A percentile compares a stretch with the other conserved stretches of the same genome.
Evolutionary conservation across 2,329 filamentous ascomycete species (phyloP).

Genomic region (Neonectria hederae): DNA sequence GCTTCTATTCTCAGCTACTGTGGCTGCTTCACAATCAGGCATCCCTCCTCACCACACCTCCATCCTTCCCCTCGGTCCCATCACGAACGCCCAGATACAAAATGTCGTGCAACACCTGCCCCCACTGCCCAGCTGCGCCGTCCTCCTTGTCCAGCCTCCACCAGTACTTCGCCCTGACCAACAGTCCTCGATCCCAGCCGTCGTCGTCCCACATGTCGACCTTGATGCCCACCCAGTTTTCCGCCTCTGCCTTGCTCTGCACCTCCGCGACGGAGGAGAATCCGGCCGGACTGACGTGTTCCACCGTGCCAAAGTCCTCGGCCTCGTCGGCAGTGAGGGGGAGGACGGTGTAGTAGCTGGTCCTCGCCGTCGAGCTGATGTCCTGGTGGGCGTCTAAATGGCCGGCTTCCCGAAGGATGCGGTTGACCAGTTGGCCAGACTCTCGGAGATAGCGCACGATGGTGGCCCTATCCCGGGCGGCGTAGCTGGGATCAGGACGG

Average conservation of each 20-base stretch:
- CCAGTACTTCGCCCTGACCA: constrained; percentile 46
- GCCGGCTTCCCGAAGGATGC: constrained; percentile 21
- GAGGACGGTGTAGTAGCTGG: constrained; percentile 12
- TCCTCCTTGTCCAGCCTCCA: constrained; percentile 35
- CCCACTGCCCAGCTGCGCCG: constrained; percentile 16
- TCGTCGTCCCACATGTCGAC: constrained; percentile 43
- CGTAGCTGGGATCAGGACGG: constrained; percentile 36
- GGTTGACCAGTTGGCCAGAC: constrained; percentile 6
- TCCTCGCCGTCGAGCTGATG: neutral
- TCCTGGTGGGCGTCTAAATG: neutral
- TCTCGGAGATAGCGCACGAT: constrained; percentile 39
- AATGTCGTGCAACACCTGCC: constrained; percentile 36
- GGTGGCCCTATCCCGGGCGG: constrained; percentile 32
- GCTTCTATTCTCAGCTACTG: neutral
- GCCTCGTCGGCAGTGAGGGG: constrained; percentile 7
- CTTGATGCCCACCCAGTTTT: constrained; percentile 43
- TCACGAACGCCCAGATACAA: constrained; percentile 19
- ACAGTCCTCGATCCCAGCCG: constrained; percentile 3
- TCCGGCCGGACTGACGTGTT: constrained; percentile 24
- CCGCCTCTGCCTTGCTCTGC: constrained; percentile 21
- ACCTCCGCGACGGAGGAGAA: constrained; percentile 22
- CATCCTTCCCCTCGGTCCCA: constrained; percentile 12
- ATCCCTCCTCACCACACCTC: neutral
- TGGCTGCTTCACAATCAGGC: neutral
- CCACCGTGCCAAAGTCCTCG: constrained; percentile 21